phyloP scores from a whole-genome alignment of 1,139 yeast species.

The Suhomyces bolitotheri region DNA sequence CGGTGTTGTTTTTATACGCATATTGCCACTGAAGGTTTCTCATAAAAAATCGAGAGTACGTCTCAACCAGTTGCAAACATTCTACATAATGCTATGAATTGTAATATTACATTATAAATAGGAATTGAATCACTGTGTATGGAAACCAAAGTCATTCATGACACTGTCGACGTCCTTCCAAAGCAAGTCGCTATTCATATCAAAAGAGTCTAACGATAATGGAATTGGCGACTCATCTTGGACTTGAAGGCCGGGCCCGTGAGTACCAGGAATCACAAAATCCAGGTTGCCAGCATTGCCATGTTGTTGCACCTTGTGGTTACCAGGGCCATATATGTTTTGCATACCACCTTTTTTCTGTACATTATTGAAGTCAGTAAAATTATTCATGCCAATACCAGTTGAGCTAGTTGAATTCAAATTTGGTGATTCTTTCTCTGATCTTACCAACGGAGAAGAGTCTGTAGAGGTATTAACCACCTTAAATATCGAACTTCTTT shows the following conservation, averaged over 20 bases:
- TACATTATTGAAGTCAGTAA: neutral
- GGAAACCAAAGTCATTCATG: slow-evolving; percentile 94
- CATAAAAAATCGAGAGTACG: no score
- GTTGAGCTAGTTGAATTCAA: neutral
- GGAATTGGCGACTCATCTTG: slow-evolving; percentile 31
- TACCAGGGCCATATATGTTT: neutral
- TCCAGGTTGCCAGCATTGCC: neutral
- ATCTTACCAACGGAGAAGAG: slow-evolving; percentile 25
- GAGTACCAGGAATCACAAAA: slow-evolving; percentile 4
- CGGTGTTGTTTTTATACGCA: no score
- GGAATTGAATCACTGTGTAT: slow-evolving; percentile 29
- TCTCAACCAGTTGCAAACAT: no score
- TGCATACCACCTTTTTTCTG: neutral
- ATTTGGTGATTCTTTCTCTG: slow-evolving; percentile 12
- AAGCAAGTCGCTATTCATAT: slow-evolving; percentile 58
- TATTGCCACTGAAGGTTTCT: no score
- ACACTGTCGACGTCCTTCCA: slow-evolving; percentile 92
- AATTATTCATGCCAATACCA: neutral
- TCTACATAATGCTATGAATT: no score
- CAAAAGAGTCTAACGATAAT: slow-evolving; percentile 30
- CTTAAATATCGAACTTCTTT: slow-evolving; percentile 43
- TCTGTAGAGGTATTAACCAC: slow-evolving; percentile 37
- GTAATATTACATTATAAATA: slow-evolving; percentile 4
- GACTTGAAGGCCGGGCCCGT: slow-evolving; percentile 1
- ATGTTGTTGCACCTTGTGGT: neutral